Evolutionary conservation across 768 basidiomycete species (phyloP).

Genomic region (Lactifluus pinguis): DNA sequence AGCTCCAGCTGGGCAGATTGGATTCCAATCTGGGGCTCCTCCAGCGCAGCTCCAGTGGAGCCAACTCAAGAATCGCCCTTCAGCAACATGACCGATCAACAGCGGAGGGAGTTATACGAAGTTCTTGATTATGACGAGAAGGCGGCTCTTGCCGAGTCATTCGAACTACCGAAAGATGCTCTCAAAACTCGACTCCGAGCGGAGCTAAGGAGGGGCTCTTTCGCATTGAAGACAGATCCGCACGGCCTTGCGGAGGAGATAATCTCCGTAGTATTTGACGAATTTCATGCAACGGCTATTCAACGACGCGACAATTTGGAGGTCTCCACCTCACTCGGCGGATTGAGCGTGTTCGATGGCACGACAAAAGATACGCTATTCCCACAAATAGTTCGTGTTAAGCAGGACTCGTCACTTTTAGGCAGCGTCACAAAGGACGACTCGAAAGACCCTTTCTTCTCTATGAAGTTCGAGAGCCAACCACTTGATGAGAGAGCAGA

Average conservation of each 20-base stretch:
- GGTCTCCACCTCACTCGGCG: conserved; percentile 73
- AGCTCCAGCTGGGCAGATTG: conserved; percentile 57
- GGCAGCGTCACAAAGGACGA: conserved; percentile 14
- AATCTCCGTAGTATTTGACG: conserved; percentile 79
- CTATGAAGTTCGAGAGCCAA: conserved; percentile 83
- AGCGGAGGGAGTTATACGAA: conserved; percentile 83
- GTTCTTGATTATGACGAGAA: conserved; percentile 90
- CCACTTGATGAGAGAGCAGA: conserved; percentile 90
- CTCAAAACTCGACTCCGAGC: conserved; percentile 67
- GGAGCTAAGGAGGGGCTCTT: conserved; percentile 80
- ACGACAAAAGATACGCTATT: conserved; percentile 73
- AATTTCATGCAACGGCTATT: conserved; percentile 72
- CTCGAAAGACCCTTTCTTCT: conserved; percentile 64
- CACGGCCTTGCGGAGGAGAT: conserved; percentile 58
- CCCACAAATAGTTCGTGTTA: conserved; percentile 85
- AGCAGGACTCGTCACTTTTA: conserved; percentile 7
- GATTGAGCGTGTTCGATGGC: conserved; percentile 86
- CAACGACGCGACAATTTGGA: conserved; percentile 87
- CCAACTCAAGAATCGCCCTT: conserved; percentile 47
- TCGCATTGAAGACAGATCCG: conserved; percentile 71
- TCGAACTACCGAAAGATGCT: conserved; percentile 70
- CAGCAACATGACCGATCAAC: conserved; percentile 78
- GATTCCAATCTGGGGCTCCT: conserved; percentile 63
- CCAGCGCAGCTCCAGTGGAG: conserved; percentile 23
- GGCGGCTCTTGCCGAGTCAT: conserved; percentile 54